Conservation (phyloP, 768 basidiomycete species). For the Hysterangium stoloniferum region DNA sequence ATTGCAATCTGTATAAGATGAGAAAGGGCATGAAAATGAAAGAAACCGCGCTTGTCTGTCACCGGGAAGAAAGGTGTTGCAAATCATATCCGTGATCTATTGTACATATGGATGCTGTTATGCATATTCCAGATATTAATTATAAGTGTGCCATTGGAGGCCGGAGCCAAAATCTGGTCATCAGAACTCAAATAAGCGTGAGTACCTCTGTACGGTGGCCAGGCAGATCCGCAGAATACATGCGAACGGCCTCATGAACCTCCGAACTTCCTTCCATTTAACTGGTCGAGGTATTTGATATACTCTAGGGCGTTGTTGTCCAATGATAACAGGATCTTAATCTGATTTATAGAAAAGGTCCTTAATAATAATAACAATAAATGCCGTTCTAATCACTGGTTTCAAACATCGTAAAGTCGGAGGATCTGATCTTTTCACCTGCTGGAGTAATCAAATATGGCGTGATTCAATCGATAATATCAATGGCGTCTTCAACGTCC, state of each 20-base stretch:
- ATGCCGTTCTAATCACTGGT: constrained; percentile 41
- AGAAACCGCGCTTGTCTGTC: constrained; percentile 60
- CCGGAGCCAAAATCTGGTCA: constrained; percentile 85
- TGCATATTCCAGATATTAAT: constrained; percentile 97
- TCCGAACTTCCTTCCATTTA: constrained; percentile 59
- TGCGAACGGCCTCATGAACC: constrained; percentile 59
- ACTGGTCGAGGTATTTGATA: constrained; percentile 72
- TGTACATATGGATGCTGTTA: constrained; percentile 87
- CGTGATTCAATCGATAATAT: constrained; percentile 71
- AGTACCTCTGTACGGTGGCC: constrained; percentile 91
- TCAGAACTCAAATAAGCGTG: constrained; percentile 84
- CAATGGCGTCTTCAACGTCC: constrained; percentile 33
- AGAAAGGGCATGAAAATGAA: neutral
- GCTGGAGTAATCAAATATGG: constrained; percentile 79
- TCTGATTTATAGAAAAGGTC: neutral
- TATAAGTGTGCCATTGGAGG: constrained; percentile 78
- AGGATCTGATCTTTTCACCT: constrained; percentile 82
- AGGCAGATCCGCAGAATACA: constrained; percentile 75
- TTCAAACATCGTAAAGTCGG: constrained; percentile 58
- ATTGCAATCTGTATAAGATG: constrained; percentile 58
- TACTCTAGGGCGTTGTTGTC: constrained; percentile 86
- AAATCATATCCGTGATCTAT: constrained; percentile 93
- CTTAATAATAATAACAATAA: constrained; percentile 33
- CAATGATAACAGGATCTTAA: constrained; percentile 71
- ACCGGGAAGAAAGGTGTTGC: constrained; percentile 87